Percentiles rank a stretch among this genome's conserved stretches.
Conservation (phyloP, 2,329 filamentous ascomycete genomes). For the Tricladium varicosporioides region DNA sequence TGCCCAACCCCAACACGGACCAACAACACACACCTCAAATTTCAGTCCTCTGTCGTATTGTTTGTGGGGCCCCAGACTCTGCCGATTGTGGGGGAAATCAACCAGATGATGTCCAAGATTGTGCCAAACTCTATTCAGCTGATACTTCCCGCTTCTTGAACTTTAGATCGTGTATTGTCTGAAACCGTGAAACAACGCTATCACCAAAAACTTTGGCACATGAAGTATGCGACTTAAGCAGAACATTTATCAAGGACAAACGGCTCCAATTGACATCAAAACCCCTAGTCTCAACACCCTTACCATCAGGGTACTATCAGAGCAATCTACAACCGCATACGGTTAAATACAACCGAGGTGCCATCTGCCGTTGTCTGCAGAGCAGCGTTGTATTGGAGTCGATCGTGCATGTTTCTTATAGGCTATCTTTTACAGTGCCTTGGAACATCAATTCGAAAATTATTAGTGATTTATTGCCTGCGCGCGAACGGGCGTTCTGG, state of each 20-base stretch:
- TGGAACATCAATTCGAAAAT: neutral
- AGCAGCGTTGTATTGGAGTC: neutral
- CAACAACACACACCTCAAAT: too few species aligned
- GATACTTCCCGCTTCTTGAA: neutral
- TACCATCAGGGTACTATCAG: neutral
- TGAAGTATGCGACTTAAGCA: neutral
- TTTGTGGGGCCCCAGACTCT: neutral
- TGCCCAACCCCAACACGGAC: neutral
- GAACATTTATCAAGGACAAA: neutral
- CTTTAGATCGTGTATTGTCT: neutral
- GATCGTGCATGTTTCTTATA: neutral
- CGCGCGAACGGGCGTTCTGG: neutral
- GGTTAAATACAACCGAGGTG: neutral
- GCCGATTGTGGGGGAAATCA: neutral
- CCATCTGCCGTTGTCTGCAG: neutral
- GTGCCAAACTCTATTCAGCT: neutral
- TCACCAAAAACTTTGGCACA: neutral
- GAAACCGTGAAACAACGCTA: neutral
- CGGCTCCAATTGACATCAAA: neutral
- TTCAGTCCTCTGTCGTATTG: neutral
- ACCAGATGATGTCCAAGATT: neutral
- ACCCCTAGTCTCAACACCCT: neutral
- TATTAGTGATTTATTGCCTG: neutral
- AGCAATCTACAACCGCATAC: neutral
- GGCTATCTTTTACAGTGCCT: neutral